Evolutionary conservation across 1,284 basidiomycete genomes (phyloP), one percentile per base, ranked within the genome.

Genomic region (Polyporus tsugae): DNA sequence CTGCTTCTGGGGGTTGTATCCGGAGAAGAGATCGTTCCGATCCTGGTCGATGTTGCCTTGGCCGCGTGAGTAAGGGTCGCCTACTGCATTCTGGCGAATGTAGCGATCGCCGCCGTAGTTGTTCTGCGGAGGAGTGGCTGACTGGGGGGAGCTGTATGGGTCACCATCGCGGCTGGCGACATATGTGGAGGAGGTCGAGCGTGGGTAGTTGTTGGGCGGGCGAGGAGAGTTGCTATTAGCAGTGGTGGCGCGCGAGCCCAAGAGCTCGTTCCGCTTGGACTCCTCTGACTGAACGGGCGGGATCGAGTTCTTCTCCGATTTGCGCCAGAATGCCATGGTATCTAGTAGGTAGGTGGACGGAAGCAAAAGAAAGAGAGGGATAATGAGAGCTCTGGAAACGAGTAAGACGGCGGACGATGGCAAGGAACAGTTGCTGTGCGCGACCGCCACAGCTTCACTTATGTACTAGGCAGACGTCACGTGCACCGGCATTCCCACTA

Each of bases 241-340:
- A 13, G 22, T 25, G 2, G 52, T 13, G 33, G 75, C 77, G 58
- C 78, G 73, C 61, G 77, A 79, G 67, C 73, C 78, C 61, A 81
- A 73, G 70, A 77, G 71, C 75, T 78, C 73, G 71, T 75, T 71
- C 72, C 77, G 77, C 71, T 81, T 68, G 67, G 74, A 63, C 63
- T 73, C 69, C 62, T 79, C 79, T 19, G 81, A 74, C 42, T 80
- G 75, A 44, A 91, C 84, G 25, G 91, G 92, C 46, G 95, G 95
- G 68, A 96, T 95, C 13, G 86, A 72, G 62, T 85, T 80, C 75
- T 88, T 85, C 67, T 92, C 86, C 25, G 33, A 41, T 78, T 92
- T 94, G 75, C 88, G 87, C 78, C 92, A 93, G 79, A 93, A 88
- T 70, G 91, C 87, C 94, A 95, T 95, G 55, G 62, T 63, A 33